phyloP scores from a whole-genome alignment of 2,329 filamentous ascomycete genomes.

The Venturia nashicola region DNA sequence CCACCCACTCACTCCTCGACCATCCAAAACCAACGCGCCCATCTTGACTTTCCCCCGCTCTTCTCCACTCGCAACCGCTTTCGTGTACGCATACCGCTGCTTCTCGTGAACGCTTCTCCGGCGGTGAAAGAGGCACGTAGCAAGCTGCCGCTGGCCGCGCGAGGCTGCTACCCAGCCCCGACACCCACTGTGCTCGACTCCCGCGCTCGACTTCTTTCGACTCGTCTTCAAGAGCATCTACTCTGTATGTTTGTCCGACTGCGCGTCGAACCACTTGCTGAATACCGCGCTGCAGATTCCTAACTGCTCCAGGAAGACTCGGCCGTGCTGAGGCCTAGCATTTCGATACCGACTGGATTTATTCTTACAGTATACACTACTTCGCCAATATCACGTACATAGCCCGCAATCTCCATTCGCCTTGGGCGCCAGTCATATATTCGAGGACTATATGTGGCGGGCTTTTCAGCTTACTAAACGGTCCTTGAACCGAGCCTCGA shows the following conservation, averaged over 20 bases:
- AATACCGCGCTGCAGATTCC: background rate
- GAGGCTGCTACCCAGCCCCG: background rate
- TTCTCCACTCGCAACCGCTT: background rate
- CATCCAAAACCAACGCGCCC: background rate
- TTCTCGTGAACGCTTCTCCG: background rate
- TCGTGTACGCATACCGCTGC: background rate
- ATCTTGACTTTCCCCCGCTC: background rate
- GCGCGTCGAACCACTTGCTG: background rate
- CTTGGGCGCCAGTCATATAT: background rate
- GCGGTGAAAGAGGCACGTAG: background rate
- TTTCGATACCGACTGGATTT: background rate
- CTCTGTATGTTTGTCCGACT: background rate
- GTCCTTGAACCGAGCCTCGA: slow-evolving; percentile 2
- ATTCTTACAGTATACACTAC: background rate
- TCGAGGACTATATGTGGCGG: background rate
- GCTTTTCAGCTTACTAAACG: background rate
- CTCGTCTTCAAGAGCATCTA: background rate
- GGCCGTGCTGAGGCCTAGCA: background rate
- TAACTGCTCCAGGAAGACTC: background rate
- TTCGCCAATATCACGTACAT: background rate
- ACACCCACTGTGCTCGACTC: background rate
- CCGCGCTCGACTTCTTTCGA: background rate
- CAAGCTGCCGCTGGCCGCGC: background rate
- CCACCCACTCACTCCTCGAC: background rate
- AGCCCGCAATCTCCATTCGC: background rate